Evolutionary conservation across 2,329 filamentous ascomycete species (phyloP), one percentile per base, ranked within the genome.

Genomic region (Aspergillus sp.): DNA sequence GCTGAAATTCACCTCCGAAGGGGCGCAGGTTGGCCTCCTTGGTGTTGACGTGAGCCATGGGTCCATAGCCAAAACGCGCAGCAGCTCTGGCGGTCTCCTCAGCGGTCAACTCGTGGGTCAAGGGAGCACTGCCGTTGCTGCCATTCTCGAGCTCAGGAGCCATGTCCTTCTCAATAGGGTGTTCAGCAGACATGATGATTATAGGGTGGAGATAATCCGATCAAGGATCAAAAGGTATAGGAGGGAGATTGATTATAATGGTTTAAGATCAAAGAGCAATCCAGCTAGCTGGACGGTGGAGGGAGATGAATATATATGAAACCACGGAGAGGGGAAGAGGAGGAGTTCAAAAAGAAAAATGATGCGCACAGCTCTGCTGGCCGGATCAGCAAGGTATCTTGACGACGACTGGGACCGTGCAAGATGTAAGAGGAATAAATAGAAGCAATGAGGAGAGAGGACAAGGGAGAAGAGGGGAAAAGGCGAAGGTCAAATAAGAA

Each of bases 1-100:
- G 88, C 76, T 92, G 88, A 76, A 91, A 87, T 70, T 88, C 87
- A 79, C 88, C 88, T 65, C 88, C 89, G 70, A 90, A 90, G 69
- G 89, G 84, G 54, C 84, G 81, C 48, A 87, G 76, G 44, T 77
- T 75, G n/a, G 75, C 74, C 58, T 77, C 78, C 11, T 73, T 62
- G 53, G 80, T 78, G 70, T 80, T 78, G 65, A 81, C 72, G 44
- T 82, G 80, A 8, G 82, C 79, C 57, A 86, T 75, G 54, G 83
- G 83, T 30, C 80, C 80, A 63, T 82, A 82, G 27, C 79, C 80
- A 65, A 81, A 82, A 60, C 78, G 77, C 53, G 79, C 77, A 53
- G 79, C 79, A 23, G 75, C 75, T 56, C 73, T 71, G 48, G 80
- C 80, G 17, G 77, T 73, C n/a, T 76, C 67, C 62, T 82, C 78